Percentiles rank a stretch among this genome's conserved stretches.
Conservation (phyloP, 805 yeast species). For the Maudiozyma pseudohumilis region DNA sequence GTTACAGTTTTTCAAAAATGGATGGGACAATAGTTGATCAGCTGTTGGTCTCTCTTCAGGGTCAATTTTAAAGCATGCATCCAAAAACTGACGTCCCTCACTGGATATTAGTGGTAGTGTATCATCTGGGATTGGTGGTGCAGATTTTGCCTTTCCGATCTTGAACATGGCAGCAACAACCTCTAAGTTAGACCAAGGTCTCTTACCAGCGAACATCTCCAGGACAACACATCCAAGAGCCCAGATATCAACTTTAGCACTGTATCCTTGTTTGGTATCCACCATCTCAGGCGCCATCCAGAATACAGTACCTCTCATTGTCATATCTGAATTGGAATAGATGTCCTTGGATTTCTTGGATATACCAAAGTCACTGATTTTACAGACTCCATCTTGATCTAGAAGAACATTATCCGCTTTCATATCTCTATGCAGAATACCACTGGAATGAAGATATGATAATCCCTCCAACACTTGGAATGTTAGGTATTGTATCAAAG, state of each 20-base stretch:
- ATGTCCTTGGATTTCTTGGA: slow-evolving; percentile 79
- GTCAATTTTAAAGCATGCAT: slow-evolving; percentile 64
- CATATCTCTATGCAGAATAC: slow-evolving; percentile 86
- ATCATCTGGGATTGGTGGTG: slow-evolving; percentile 96
- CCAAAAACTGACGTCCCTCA: slow-evolving; percentile 62
- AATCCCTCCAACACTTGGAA: slow-evolving; percentile 76
- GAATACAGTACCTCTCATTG: slow-evolving; percentile 96
- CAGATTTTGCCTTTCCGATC: slow-evolving; percentile 71
- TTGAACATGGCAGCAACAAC: slow-evolving; percentile 92
- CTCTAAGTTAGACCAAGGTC: slow-evolving; percentile 96
- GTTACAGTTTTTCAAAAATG: slow-evolving; percentile 36
- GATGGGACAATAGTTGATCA: slow-evolving; percentile 43
- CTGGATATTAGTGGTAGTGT: slow-evolving; percentile 52
- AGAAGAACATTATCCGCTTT: slow-evolving; percentile 89
- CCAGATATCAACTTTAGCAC: slow-evolving; percentile 98
- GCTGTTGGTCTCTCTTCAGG: slow-evolving; percentile 91
- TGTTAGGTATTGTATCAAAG: slow-evolving; percentile 59
- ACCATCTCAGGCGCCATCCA: slow-evolving; percentile 99
- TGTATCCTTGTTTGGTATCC: slow-evolving; percentile 85
- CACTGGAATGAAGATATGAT: slow-evolving; percentile 76
- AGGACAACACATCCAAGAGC: slow-evolving; percentile 93
- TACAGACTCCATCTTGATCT: slow-evolving; percentile 88
- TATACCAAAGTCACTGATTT: slow-evolving; percentile 94
- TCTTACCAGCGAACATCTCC: slow-evolving; percentile 94
- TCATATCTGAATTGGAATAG: slow-evolving; percentile 89